phyloP scores from a whole-genome alignment of 345 rosid species.

The Aquilaria yunnanensis region DNA sequence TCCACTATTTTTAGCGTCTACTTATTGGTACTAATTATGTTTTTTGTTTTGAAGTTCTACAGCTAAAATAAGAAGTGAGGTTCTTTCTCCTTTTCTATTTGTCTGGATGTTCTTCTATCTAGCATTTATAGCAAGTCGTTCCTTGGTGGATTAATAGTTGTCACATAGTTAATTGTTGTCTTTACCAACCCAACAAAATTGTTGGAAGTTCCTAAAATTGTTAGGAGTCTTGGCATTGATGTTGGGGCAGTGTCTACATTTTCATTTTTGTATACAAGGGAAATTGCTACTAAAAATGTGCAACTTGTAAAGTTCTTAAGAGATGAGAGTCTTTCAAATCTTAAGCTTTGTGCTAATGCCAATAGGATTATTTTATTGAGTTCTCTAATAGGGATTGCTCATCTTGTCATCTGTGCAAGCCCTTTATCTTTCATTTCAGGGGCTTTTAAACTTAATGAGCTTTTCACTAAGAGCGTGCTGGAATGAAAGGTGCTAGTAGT shows the following conservation, averaged over 20 bases:
- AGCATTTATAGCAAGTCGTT: constrained; percentile 72
- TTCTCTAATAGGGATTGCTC: constrained; percentile 63
- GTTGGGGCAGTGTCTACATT: constrained; percentile 66
- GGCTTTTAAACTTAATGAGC: constrained; percentile 67
- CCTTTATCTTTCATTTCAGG: constrained; percentile 58
- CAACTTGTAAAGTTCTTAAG: constrained; percentile 81
- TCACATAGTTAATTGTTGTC: constrained; percentile 67
- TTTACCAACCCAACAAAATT: constrained; percentile 65
- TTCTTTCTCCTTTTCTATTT: constrained; percentile 83
- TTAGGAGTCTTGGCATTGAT: constrained; percentile 69
- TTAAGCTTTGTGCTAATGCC: constrained; percentile 67
- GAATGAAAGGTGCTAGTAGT: constrained; percentile 92
- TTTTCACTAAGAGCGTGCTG: constrained; percentile 61
- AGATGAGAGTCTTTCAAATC: constrained; percentile 86
- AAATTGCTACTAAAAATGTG: constrained; percentile 64
- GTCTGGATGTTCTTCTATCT: constrained; percentile 95
- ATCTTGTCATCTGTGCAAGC: constrained; percentile 85
- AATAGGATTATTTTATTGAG: constrained; percentile 55
- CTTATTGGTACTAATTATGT: no score
- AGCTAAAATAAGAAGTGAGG: constrained; percentile 87
- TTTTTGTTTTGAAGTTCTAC: constrained; percentile 48
- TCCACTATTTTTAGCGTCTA: no score
- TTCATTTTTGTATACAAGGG: constrained; percentile 70
- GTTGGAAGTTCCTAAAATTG: constrained; percentile 52
- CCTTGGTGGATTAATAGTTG: constrained; percentile 74